Evolutionary conservation across 2,329 filamentous ascomycete genomes (phyloP), one percentile per base, ranked within the genome.

Genomic region (Periglandula ipomoeae): DNA sequence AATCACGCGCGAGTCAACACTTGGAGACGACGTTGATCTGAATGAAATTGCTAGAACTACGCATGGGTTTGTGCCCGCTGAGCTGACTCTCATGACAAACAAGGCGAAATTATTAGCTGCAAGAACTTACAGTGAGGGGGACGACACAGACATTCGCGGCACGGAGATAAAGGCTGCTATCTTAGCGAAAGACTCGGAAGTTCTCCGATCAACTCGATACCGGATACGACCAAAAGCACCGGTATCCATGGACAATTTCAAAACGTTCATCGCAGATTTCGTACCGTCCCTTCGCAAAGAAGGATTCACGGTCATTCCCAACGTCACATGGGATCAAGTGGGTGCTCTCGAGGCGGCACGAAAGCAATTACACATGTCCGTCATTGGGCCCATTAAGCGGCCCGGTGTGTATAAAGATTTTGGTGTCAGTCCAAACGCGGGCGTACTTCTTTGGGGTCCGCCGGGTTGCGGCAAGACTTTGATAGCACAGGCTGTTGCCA

Each of bases 391-490:
- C 1, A 97, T 98, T 67, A 82, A 84, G 56, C 73, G 85, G 48
- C 93, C 93, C 0, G 82, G 87, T 30, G 72, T 83, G 38, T 97
- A 91, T 65, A 77, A 78, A 26, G 74, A 75, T 8, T 81, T 93
- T 6, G 90, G 90, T 60, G 86, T 95, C 56, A 82, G 81, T 20
- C 82, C 86, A 0, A 86, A 89, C 1, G 86, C 88, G 0, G 93
- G 93, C 15, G 89, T 96, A 3, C 76, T 98, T 1, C 86, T 98
- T 48, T 98, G 91, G 89, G 93, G 93, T 0, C 93, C 93, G 1
- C 93, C 93, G 0, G 93, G 93, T 6, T 98, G 93, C 65, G 93
- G 93, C 58, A 98, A 98, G 66, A 98, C 93, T 0, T 78, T 98
- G 2, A 81, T 98, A 2, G 93, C 93, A 17, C 96, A 97, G 69